Conservation (phyloP, 352 stramenopile genomes). For the Blastocystis sp. region DNA sequence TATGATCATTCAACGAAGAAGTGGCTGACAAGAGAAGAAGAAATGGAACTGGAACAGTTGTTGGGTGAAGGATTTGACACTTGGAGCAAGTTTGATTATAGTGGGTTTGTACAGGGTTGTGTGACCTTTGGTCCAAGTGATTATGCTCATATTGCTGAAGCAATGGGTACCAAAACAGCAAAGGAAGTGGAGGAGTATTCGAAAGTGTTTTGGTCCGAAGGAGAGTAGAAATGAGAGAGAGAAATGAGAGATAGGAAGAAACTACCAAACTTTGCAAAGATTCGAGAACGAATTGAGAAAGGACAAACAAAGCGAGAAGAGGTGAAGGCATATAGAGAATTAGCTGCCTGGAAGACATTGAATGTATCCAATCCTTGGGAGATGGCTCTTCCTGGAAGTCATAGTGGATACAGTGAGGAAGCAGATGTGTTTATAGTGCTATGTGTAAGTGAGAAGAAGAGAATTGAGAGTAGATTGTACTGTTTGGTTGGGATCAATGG, state of each 20-base stretch:
- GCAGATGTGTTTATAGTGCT: slow-evolving; percentile 19
- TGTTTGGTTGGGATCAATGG: slow-evolving; percentile 36
- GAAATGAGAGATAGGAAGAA: slow-evolving; percentile 61
- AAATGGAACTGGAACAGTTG: slow-evolving; percentile 82
- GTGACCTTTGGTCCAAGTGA: slow-evolving; percentile 82
- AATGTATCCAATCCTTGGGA: not conserved
- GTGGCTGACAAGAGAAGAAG: slow-evolving; percentile 73
- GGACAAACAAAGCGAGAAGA: slow-evolving; percentile 74
- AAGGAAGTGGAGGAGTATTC: slow-evolving; percentile 70
- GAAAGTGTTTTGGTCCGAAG: slow-evolving; percentile 72
- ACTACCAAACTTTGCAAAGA: slow-evolving; percentile 69
- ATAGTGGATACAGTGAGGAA: not conserved
- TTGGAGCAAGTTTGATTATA: slow-evolving; percentile 78
- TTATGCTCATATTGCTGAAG: slow-evolving; percentile 78
- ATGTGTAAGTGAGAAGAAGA: not conserved
- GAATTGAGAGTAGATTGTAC: slow-evolving; percentile 7
- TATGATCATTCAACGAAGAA: not conserved
- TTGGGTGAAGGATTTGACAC: slow-evolving; percentile 82
- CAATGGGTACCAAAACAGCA: slow-evolving; percentile 71
- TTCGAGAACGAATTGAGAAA: slow-evolving; percentile 68
- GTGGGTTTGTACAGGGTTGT: slow-evolving; percentile 84
- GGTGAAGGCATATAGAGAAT: slow-evolving; percentile 64
- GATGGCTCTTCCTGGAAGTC: not conserved
- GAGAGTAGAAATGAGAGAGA: slow-evolving; percentile 62
- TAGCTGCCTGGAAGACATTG: not conserved